Evolutionary conservation across 1,284 basidiomycete species (phyloP).

Genomic region (Ceratobasidium sp.): DNA sequence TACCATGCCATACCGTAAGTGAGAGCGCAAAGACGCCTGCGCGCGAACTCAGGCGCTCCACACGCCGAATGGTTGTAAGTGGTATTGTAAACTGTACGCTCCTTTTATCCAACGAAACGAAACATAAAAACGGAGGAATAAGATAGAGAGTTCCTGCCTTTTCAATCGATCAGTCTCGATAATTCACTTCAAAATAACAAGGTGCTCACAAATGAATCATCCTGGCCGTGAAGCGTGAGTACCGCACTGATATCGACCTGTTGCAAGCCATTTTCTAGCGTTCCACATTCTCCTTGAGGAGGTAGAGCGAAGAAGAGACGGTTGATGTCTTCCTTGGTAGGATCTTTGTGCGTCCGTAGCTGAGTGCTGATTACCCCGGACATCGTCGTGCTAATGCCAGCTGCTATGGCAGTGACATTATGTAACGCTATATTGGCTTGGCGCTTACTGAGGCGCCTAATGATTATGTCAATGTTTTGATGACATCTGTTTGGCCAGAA

Average conservation of each 20-base stretch:
- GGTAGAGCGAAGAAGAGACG: slow-evolving; percentile 88
- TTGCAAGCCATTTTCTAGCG: slow-evolving; percentile 52
- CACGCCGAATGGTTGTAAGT: slow-evolving; percentile 90
- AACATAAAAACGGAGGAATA: slow-evolving; percentile 90
- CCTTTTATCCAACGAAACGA: slow-evolving; percentile 90
- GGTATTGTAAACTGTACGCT: slow-evolving; percentile 93
- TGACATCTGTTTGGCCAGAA: slow-evolving; percentile 6
- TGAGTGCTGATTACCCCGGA: slow-evolving; percentile 51
- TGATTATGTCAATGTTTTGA: slow-evolving; percentile 40
- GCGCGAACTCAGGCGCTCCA: slow-evolving; percentile 92
- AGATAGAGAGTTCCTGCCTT: slow-evolving; percentile 93
- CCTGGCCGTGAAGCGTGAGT: slow-evolving; percentile 82
- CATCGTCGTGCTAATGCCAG: slow-evolving; percentile 17
- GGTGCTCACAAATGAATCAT: slow-evolving; percentile 90
- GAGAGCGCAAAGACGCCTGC: slow-evolving; percentile 96
- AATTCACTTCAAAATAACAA: background rate
- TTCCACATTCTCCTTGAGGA: slow-evolving; percentile 46
- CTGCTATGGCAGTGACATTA: background rate
- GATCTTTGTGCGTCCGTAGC: slow-evolving; percentile 89
- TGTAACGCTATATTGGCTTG: slow-evolving; percentile 1
- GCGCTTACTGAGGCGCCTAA: background rate
- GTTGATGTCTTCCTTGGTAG: slow-evolving; percentile 83
- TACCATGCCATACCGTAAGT: slow-evolving; percentile 93
- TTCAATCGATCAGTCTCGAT: slow-evolving; percentile 3
- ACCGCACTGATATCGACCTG: slow-evolving; percentile 93